Conservation (phyloP, 495 filamentous ascomycete species). For the Hypoxylon trugodes region DNA sequence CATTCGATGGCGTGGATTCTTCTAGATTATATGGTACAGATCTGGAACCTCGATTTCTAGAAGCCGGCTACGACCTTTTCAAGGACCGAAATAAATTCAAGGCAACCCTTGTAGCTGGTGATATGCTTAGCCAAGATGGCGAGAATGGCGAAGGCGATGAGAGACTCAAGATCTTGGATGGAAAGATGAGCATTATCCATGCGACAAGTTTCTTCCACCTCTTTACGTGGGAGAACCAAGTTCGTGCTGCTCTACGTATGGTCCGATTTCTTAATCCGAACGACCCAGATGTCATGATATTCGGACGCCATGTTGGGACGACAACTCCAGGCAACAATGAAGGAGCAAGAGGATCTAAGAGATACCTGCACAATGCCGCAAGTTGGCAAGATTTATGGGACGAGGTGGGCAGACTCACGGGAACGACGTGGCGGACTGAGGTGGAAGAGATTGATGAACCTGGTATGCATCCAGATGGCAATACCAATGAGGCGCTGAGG, state of each 20-base stretch:
- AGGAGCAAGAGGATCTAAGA: slow-evolving; percentile 38
- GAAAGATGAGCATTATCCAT: slow-evolving; percentile 51
- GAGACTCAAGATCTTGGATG: slow-evolving; percentile 33
- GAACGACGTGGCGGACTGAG: slow-evolving; percentile 53
- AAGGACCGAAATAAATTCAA: slow-evolving; percentile 42
- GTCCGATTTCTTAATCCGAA: slow-evolving; percentile 47
- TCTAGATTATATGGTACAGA: slow-evolving; percentile 53
- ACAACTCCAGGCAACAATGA: slow-evolving; percentile 31
- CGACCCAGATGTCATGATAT: slow-evolving; percentile 47
- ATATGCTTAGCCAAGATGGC: slow-evolving; percentile 37
- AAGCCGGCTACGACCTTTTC: slow-evolving; percentile 53
- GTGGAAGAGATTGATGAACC: slow-evolving; percentile 41
- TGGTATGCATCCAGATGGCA: slow-evolving; percentile 8
- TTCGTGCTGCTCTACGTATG: slow-evolving; percentile 46
- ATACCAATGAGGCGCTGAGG: slow-evolving; percentile 23
- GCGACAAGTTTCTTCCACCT: slow-evolving; percentile 57
- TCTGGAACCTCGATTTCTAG: slow-evolving; percentile 51
- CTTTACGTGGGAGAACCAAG: slow-evolving; percentile 51
- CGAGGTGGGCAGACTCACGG: slow-evolving; percentile 51
- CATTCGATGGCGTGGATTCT: slow-evolving; percentile 51
- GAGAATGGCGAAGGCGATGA: slow-evolving; percentile 22
- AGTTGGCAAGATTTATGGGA: slow-evolving; percentile 57
- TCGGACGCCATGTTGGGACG: slow-evolving; percentile 56
- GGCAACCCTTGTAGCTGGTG: slow-evolving; percentile 43
- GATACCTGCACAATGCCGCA: slow-evolving; percentile 53